Evolutionary conservation across 257 asterid species (phyloP).

Genomic region (Penstemon barbatus): DNA sequence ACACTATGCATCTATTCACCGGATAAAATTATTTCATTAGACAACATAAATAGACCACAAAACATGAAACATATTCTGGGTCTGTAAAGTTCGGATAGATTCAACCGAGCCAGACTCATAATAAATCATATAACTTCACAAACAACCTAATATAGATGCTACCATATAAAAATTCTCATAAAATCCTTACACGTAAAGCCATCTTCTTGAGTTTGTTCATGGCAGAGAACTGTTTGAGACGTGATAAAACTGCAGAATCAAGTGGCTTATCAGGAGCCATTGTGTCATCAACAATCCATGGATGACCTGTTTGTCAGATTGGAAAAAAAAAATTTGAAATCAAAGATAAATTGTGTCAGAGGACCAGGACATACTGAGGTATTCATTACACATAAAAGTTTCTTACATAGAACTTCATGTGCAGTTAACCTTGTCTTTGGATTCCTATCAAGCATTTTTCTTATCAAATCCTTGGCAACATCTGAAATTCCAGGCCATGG

Average conservation of each 20-base stretch:
- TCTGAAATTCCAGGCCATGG: constrained; percentile 90
- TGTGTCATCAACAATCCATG: constrained; percentile 85
- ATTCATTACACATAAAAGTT: not conserved
- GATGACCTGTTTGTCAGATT: constrained; percentile 59
- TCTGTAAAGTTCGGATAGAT: not conserved
- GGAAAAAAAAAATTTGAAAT: constrained; percentile 15
- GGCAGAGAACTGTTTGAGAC: constrained; percentile 90
- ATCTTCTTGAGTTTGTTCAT: constrained; percentile 37
- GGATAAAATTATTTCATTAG: not conserved
- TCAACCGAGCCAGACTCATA: constrained; percentile 10
- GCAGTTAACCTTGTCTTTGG: constrained; percentile 81
- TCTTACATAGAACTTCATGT: constrained; percentile 85
- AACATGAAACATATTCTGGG: not conserved
- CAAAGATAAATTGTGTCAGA: constrained; percentile 9
- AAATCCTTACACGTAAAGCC: constrained; percentile 82
- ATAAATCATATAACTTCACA: not conserved
- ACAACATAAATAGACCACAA: not conserved
- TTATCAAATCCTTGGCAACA: constrained; percentile 75
- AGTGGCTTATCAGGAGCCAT: constrained; percentile 93
- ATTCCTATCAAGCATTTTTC: constrained; percentile 76
- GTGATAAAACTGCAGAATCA: constrained; percentile 88
- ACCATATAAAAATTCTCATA: constrained; percentile 8
- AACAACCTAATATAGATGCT: constrained; percentile 2
- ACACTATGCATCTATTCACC: not conserved
- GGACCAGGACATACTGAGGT: not conserved